phyloP scores from a whole-genome alignment of 257 asterid species.

The Solanum rostratum region DNA sequence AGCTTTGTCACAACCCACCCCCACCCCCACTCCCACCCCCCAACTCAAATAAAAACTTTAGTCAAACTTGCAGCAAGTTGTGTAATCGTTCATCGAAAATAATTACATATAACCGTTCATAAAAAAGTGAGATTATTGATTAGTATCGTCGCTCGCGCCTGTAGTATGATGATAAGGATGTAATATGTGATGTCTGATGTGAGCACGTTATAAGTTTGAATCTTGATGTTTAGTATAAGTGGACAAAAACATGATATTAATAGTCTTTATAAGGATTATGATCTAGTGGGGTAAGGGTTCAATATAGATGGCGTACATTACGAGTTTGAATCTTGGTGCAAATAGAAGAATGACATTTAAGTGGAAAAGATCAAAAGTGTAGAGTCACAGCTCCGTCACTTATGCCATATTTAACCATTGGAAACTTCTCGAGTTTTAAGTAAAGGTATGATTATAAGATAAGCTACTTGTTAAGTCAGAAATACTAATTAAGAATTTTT shows the following conservation, averaged over 20 bases:
- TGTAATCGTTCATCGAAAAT: too few species aligned
- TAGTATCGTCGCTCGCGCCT: neutral
- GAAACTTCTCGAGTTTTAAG: too few species aligned
- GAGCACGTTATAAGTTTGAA: neutral
- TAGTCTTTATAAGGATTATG: neutral
- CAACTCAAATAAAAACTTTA: neutral
- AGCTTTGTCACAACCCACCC: neutral
- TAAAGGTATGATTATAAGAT: too few species aligned
- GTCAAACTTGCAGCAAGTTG: neutral
- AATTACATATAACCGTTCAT: neutral
- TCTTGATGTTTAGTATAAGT: neutral
- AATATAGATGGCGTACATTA: neutral
- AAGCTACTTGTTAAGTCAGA: too few species aligned
- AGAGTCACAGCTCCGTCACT: too few species aligned
- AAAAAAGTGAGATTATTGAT: neutral
- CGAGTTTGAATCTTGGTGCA: neutral
- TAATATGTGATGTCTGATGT: neutral
- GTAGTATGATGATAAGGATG: neutral
- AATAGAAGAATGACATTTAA: neutral
- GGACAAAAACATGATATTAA: neutral
- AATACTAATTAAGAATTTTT: too few species aligned
- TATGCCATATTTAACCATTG: too few species aligned
- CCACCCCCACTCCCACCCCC: neutral
- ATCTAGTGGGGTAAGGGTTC: neutral
- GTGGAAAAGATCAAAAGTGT: neutral